Percentiles rank a stretch among this genome's conserved stretches.
These are phyloP conservation scores for Dryadomyces quercus-mongolicae DNA, from an alignment of 2,329 filamentous ascomycete genomes.

Conservation along the genomic window DNA sequence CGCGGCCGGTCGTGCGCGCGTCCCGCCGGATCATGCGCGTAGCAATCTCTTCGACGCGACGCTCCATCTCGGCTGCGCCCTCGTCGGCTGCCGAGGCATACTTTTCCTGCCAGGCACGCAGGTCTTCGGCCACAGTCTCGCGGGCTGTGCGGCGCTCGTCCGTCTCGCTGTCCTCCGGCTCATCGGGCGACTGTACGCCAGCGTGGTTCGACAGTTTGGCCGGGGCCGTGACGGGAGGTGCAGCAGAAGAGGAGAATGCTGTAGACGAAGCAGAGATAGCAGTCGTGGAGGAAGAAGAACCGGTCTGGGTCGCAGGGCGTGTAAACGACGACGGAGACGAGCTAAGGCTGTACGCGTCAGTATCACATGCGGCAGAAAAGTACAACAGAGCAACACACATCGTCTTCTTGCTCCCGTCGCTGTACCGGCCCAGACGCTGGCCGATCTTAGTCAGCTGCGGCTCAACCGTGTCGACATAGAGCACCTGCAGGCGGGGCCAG, in stretches of 20 bases:
- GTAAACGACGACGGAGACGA: slow-evolving; percentile 23
- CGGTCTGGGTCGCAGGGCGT: slow-evolving; percentile 18
- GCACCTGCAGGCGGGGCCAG: slow-evolving; percentile 66
- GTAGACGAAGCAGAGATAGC: slow-evolving; percentile 11
- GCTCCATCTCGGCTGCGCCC: slow-evolving; percentile 61
- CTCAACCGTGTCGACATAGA: slow-evolving; percentile 88
- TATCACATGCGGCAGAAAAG: too few species aligned
- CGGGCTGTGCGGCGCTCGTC: slow-evolving; percentile 46
- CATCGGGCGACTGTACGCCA: slow-evolving; percentile 31
- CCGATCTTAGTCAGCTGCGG: slow-evolving; percentile 89
- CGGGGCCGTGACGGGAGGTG: slow-evolving; percentile 18
- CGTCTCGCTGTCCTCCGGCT: slow-evolving; percentile 35
- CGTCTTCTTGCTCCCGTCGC: slow-evolving; percentile 24
- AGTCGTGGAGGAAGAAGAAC: slow-evolving; percentile 6
- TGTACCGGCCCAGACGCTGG: slow-evolving; percentile 72
- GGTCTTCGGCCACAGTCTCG: slow-evolving; percentile 62
- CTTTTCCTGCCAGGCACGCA: slow-evolving; percentile 77
- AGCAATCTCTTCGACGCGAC: slow-evolving; percentile 48
- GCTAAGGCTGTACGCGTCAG: too few species aligned
- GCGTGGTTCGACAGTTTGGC: slow-evolving; percentile 12
- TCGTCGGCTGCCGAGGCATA: slow-evolving; percentile 79
- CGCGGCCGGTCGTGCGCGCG: slow-evolving; percentile 51
- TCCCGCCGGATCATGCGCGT: slow-evolving; percentile 47
- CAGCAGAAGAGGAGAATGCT: slow-evolving; percentile 14
- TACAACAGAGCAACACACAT: too few species aligned